These are phyloP conservation scores for Aspergillus sparsus DNA, from an alignment of 495 filamentous ascomycete species.

Conservation along the genomic window DNA sequence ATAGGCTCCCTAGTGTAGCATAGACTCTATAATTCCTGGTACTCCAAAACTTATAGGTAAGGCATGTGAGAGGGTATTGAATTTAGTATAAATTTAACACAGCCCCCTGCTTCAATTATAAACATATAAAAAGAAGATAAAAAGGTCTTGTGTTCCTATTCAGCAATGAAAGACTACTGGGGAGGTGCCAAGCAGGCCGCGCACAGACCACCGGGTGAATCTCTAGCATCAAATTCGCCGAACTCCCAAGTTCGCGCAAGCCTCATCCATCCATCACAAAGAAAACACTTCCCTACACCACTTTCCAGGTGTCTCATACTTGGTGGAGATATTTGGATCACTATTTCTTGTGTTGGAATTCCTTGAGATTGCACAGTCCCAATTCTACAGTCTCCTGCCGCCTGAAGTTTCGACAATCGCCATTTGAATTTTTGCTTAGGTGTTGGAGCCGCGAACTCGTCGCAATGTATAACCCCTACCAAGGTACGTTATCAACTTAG, in stretches of 20 bases:
- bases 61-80: no score
- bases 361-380: not conserved
- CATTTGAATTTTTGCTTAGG: constrained; percentile 4
- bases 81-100: no score
- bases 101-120: no score
- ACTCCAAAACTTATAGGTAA: no score
- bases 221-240: constrained; percentile 21
- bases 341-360: not conserved
- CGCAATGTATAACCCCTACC: constrained; percentile 76
- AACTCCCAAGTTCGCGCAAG: not conserved
- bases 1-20: no score
- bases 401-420: not conserved
- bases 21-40: no score
- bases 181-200: constrained; percentile 9
- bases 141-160: no score
- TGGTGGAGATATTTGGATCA: not conserved
- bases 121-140: no score
- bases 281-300: not conserved
- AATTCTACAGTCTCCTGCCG: not conserved
- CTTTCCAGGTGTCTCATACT: constrained; percentile 2
- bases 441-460: constrained; percentile 23
- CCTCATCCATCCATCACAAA: constrained; percentile 1
- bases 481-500: constrained; percentile 48
- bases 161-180: not conserved
- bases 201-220: constrained; percentile 21